A percentile compares a stretch with the other conserved stretches of the same genome.
These are phyloP conservation scores for Helianthus tuberosus DNA, from an alignment of 129 eudicot species.

Conservation along the genomic window DNA sequence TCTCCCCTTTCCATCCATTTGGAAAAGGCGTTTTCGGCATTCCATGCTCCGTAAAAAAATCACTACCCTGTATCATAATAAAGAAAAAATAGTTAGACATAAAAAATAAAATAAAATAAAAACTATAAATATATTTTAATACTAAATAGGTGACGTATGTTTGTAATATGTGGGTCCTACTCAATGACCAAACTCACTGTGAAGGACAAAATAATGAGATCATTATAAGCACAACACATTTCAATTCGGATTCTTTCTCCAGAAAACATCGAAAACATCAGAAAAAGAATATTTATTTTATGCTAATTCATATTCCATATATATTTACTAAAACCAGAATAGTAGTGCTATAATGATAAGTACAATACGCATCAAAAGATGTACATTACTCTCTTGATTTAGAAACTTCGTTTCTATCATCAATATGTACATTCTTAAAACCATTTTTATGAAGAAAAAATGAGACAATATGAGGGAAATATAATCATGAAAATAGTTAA, in stretches of 20 bases:
- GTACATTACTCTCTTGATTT: constrained; percentile 25
- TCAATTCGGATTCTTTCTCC: constrained; percentile 42
- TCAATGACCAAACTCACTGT: constrained; percentile 17
- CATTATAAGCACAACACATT: constrained; percentile 30
- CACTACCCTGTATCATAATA: constrained; percentile 46
- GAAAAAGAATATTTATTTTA: constrained; percentile 26
- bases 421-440: constrained; percentile 1
- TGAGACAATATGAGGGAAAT: constrained; percentile 2
- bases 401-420: constrained; percentile 8
- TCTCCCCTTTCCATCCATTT: constrained; percentile 82
- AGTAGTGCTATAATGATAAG: background rate
- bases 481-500: constrained; percentile 34
- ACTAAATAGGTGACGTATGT: constrained; percentile 2
- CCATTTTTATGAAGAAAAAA: background rate
- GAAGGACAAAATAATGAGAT: constrained; percentile 35
- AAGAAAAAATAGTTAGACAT: background rate
- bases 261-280: constrained; percentile 46
- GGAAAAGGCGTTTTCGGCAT: constrained; percentile 87
- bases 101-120: background rate
- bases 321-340: constrained; percentile 21
- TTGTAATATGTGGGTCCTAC: constrained; percentile 30
- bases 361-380: constrained; percentile 20
- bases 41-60: constrained; percentile 66
- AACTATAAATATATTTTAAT: background rate
- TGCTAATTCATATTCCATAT: constrained; percentile 21